phyloP scores from a whole-genome alignment of 805 yeast genomes.

The Candida sanyiensis region DNA sequence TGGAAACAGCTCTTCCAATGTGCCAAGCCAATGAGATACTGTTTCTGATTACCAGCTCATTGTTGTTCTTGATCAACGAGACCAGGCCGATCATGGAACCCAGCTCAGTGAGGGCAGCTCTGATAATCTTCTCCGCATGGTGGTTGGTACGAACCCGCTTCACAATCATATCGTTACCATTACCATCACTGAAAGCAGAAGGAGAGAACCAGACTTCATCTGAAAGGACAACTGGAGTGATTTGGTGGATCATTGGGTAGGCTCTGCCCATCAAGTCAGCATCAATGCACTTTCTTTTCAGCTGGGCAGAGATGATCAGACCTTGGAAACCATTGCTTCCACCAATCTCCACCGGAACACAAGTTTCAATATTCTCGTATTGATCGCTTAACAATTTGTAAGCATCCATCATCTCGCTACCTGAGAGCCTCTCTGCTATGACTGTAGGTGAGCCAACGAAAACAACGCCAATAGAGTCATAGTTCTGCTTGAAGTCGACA shows the following conservation, averaged over 20 bases:
- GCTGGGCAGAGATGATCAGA: constrained; percentile 25
- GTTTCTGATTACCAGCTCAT: constrained; percentile 29
- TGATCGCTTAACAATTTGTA: constrained; percentile 24
- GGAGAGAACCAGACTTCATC: constrained; percentile 23
- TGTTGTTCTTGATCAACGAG: constrained; percentile 30
- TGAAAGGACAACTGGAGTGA: constrained; percentile 23
- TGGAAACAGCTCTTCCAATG: constrained; percentile 38
- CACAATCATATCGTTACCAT: constrained; percentile 32
- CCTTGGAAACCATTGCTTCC: constrained; percentile 38
- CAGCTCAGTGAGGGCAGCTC: constrained; percentile 38
- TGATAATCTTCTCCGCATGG: constrained; percentile 31
- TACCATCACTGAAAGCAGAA: constrained; percentile 34
- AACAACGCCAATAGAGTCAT: constrained; percentile 27
- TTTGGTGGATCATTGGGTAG: constrained; percentile 29
- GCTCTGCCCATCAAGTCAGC: constrained; percentile 34
- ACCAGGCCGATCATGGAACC: constrained; percentile 35
- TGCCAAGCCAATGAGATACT: constrained; percentile 42
- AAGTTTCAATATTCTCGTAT: constrained; percentile 30
- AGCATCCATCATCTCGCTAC: constrained; percentile 33
- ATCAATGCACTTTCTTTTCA: constrained; percentile 30
- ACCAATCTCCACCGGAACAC: constrained; percentile 38
- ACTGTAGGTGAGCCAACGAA: constrained; percentile 46
- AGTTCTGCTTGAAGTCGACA: constrained; percentile 18
- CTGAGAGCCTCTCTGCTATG: constrained; percentile 36
- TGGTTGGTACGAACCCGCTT: constrained; percentile 28